Percentiles rank a stretch among this genome's conserved stretches.
Evolutionary conservation across 257 asterid genomes (phyloP).

Genomic region (Ilex aquifolium): DNA sequence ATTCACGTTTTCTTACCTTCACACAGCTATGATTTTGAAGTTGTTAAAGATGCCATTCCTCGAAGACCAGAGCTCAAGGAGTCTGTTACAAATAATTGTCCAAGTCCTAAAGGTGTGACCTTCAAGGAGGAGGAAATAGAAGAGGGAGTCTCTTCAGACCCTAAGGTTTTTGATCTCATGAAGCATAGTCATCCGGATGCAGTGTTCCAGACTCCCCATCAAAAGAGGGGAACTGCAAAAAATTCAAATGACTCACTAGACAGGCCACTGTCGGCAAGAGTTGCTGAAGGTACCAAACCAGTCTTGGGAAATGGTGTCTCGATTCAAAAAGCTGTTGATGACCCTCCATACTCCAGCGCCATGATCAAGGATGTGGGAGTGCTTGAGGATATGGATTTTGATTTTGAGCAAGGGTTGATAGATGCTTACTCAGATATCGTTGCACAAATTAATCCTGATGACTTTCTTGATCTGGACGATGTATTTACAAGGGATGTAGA

Average conservation of each 20-base stretch:
- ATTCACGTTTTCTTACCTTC: slow-evolving; percentile 77
- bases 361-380: slow-evolving; percentile 33
- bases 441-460: slow-evolving; percentile 23
- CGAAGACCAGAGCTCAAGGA: slow-evolving; percentile 23
- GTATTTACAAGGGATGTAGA: slow-evolving; percentile 16
- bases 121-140: slow-evolving; percentile 70
- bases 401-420: slow-evolving; percentile 32
- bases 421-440: slow-evolving; percentile 30
- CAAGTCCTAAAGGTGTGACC: slow-evolving; percentile 46
- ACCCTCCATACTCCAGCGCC: background rate
- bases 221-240: slow-evolving; percentile 12
- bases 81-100: slow-evolving; percentile 21
- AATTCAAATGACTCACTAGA: slow-evolving; percentile 7
- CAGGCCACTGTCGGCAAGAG: slow-evolving; percentile 13
- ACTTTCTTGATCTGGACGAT: slow-evolving; percentile 37
- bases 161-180: slow-evolving; percentile 47
- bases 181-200: slow-evolving; percentile 2
- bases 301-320: slow-evolving; percentile 5
- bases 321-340: slow-evolving; percentile 9
- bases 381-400: slow-evolving; percentile 37
- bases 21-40: slow-evolving; percentile 54
- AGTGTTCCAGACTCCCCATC: slow-evolving; percentile 1
- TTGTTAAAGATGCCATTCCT: slow-evolving; percentile 29
- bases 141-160: slow-evolving; percentile 34
- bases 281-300: slow-evolving; percentile 10